A percentile compares a stretch with the other conserved stretches of the same genome.
Evolutionary conservation across 345 rosid species (phyloP).

Genomic region (Corymbia maculata): DNA sequence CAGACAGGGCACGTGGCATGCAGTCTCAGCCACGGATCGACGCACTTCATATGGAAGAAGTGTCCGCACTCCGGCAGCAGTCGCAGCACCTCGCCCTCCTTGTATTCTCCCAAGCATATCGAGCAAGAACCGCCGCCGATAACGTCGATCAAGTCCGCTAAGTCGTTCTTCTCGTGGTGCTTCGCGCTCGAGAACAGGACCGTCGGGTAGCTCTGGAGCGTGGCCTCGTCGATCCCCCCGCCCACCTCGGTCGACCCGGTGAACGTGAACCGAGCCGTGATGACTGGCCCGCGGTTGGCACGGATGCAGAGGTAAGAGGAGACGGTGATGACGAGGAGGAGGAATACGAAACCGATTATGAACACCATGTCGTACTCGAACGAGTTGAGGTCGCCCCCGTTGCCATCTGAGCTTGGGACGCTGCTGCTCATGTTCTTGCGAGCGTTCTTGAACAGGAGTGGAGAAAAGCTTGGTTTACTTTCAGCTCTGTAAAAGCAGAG

Average conservation of each 20-base stretch:
- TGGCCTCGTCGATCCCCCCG: background rate
- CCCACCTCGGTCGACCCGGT: background rate
- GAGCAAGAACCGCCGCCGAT: background rate
- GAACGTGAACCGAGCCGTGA: background rate
- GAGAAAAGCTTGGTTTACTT: background rate
- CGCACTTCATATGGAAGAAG: conserved; percentile 7
- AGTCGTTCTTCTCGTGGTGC: background rate
- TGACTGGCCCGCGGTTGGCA: background rate
- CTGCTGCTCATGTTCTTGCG: background rate
- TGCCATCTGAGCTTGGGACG: background rate
- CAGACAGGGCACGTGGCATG: conserved; percentile 7
- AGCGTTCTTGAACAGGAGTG: background rate
- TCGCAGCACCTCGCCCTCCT: background rate
- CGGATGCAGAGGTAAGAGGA: background rate
- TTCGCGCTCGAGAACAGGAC: conserved; percentile 1
- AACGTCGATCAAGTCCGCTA: no score
- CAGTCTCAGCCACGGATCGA: conserved; percentile 9
- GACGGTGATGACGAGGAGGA: background rate
- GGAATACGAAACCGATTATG: background rate
- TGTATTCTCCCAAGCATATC: conserved; percentile 8
- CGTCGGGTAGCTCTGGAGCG: background rate
- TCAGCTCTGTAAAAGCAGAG: background rate
- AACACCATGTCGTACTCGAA: background rate
- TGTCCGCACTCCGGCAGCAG: conserved; percentile 6
- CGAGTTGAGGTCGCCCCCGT: background rate